These are phyloP conservation scores for Fusarium aywerte DNA, from an alignment of 2,329 filamentous ascomycete species.

Conservation along the genomic window DNA sequence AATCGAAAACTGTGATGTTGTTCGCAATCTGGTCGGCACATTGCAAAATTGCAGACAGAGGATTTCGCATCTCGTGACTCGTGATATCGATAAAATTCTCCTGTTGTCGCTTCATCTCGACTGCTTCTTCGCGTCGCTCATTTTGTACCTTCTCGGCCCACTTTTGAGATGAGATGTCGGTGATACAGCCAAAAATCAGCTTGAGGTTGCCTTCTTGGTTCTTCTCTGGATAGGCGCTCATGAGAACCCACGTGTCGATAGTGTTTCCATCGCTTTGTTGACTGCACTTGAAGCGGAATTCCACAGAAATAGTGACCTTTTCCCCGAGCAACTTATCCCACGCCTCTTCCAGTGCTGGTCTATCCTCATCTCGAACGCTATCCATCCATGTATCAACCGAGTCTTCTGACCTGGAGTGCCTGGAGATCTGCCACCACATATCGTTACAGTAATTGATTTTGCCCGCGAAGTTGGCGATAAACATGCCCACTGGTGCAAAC, in stretches of 20 bases:
- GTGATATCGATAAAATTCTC: constrained; percentile 81
- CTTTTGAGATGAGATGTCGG: constrained; percentile 87
- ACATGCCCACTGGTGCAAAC: constrained; percentile 85
- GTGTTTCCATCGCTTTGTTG: constrained; percentile 70
- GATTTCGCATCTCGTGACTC: constrained; percentile 81
- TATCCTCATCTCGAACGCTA: constrained; percentile 74
- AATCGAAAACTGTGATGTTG: constrained; percentile 58
- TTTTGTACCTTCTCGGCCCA: constrained; percentile 84
- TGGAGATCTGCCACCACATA: constrained; percentile 78
- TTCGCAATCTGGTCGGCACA: constrained; percentile 77
- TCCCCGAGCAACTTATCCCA: constrained; percentile 72
- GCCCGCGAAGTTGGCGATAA: constrained; percentile 79
- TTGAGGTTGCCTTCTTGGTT: constrained; percentile 72
- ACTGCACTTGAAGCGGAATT: constrained; percentile 79
- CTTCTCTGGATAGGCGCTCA: constrained; percentile 80
- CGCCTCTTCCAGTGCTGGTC: constrained; percentile 64
- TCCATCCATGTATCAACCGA: constrained; percentile 77
- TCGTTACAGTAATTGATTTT: constrained; percentile 84
- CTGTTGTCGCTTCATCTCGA: constrained; percentile 79
- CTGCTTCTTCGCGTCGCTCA: constrained; percentile 80
- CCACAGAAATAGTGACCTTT: constrained; percentile 72
- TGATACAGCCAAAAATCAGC: constrained; percentile 82
- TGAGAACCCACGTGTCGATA: constrained; percentile 79
- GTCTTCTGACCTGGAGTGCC: constrained; percentile 68
- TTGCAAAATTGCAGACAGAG: constrained; percentile 78